Base-by-base conservation (phyloP, 2,329 filamentous ascomycete genomes). In the Pseudopithomyces chartarum region DNA sequence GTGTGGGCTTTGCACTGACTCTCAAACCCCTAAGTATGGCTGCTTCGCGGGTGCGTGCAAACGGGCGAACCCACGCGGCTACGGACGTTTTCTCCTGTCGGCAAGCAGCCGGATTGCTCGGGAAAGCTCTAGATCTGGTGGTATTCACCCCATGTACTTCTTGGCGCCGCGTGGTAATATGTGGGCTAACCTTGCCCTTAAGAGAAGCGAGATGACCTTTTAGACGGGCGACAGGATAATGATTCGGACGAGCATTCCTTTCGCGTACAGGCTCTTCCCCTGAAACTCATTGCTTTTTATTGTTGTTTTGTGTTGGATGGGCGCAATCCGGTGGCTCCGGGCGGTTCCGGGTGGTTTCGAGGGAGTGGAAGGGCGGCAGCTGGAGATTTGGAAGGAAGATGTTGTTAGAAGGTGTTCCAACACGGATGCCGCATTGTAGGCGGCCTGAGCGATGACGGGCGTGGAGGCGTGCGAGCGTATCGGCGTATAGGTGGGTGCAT, bases 81-180 rank as follows among this genome's bases (percentile, higher is more conserved):
- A n/a, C n/a, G n/a, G n/a, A n/a, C n/a, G n/a, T n/a, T n/a, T n/a
- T n/a, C n/a, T n/a, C n/a, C n/a, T 15, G 39, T 8, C 26, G 26
- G 26, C 26, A 29, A 8, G 26, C 26, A 29, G 5, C 26, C 26
- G 26, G 5, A 5, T 29, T 29, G 34, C 34, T 15, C 34, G 34
- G 12, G 5, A 38, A 11, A 11, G 5, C 34, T 3, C 12, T 38
- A 11, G 5, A 38, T 38, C 34, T 3, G 34, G n/a, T 13, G 34
- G 34, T 38, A 38, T 5, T 17, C 15, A 12, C 15, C 23, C 45
- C 45, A 47, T 47, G 32, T 11, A 2, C 32, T 15, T 12, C 45
- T 38, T 48, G 45, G 45, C 32, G 45, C 22, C 32, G 45, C 45
- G 45, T 38, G 45, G 45, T 48, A 48, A 38, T 48, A 48, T 48